Evolutionary conservation across 345 rosid genomes (phyloP), one percentile per base, ranked within the genome.

Genomic region (Brassica rapa): DNA sequence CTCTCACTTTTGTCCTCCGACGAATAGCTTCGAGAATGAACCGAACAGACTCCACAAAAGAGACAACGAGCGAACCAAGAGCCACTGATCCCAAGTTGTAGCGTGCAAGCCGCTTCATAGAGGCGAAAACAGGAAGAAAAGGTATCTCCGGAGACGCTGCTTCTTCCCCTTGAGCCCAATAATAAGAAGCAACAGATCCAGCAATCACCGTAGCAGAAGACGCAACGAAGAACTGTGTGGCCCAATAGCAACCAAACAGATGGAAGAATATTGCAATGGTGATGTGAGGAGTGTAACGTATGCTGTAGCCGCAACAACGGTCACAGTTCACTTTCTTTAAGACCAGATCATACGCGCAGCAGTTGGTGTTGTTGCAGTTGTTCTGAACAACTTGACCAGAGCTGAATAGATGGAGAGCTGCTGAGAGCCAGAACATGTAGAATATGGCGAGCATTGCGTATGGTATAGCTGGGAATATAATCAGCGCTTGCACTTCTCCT

Each of bases 231-330:
- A 91, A 95, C 75, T 95, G 96, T 8, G 99, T 95, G 71, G 93
- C 98, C 99, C 98, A 95, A 66, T 88, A 95, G 74, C 98, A 85
- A n/a, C 99, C 99, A 68, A 93, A 88, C 21, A 95, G 86, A 82
- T 93, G 99, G 86, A 95, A 95, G 76, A 95, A 87, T 80, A 95
- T 89, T 56, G 96, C 90, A 73, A 93, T 63, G 39, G 92, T 86
- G 65, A 95, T 90, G 82, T 95, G 98, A 70, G 99, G 99, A 77
- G 98, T 95, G 81, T 95, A 93, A 81, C 57, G 89, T 81, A 95
- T 82, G 81, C 93, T 86, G 83, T 87, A 93, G 76, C 99, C 97
- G 69, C 99, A 93, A 77, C 99, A 95, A 35, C 39, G 86, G 74
- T 95, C 98, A 86, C 99, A 93, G 68, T 91, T 91, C 76, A 93